A percentile compares a stretch with the other conserved stretches of the same genome.
Conservation (phyloP, 2,329 filamentous ascomycete genomes). For the Fusarium anthophilum region DNA sequence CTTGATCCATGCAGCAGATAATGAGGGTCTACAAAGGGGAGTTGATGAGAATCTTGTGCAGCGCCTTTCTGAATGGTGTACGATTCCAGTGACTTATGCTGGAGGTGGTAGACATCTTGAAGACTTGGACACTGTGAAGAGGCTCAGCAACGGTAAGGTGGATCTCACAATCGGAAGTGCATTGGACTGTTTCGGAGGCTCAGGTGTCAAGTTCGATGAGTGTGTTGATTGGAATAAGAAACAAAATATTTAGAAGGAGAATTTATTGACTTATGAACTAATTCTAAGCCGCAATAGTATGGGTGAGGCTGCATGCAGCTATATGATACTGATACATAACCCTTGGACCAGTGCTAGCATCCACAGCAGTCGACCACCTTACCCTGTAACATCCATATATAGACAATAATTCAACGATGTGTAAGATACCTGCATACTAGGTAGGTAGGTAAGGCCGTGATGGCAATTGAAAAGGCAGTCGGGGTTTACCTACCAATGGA, state of each 20-base stretch:
- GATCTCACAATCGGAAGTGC: conserved; percentile 97
- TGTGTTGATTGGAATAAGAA: conserved; percentile 86
- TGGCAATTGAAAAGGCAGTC: neutral
- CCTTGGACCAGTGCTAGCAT: neutral
- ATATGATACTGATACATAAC: neutral
- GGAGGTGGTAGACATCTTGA: conserved; percentile 86
- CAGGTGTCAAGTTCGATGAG: conserved; percentile 85
- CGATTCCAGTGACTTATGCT: conserved; percentile 93
- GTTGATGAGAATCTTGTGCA: conserved; percentile 87
- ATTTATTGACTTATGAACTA: neutral
- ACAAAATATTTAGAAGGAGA: conserved; percentile 45
- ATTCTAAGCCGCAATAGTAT: neutral
- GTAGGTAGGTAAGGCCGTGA: neutral
- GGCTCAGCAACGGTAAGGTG: conserved; percentile 80
- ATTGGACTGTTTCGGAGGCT: conserved; percentile 93
- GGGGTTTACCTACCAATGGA: neutral
- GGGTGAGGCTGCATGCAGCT: neutral
- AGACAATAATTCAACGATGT: neutral
- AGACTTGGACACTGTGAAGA: conserved; percentile 84
- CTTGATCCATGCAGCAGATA: conserved; percentile 95
- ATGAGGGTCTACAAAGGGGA: conserved; percentile 91
- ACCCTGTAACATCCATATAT: neutral
- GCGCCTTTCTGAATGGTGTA: conserved; percentile 84
- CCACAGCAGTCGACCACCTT: neutral
- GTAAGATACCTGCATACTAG: neutral